Base-by-base conservation (phyloP, 164 flowering plant species). In the Sedum album region DNA sequence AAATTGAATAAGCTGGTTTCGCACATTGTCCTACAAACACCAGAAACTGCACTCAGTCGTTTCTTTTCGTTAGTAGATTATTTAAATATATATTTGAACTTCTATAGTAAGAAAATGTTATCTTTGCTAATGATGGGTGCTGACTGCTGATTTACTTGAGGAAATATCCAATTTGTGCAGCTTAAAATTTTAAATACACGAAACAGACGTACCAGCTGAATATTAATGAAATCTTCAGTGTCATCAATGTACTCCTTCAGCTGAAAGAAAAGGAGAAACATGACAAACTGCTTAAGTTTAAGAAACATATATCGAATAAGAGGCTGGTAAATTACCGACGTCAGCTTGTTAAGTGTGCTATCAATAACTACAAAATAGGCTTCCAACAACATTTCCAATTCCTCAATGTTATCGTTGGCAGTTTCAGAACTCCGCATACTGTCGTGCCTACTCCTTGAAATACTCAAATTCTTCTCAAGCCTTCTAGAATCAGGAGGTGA, bases 1-100 rank as follows among this genome's bases (percentile, higher is more conserved):
- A 70, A 94, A 91, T 68, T 89, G 98, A 71, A 94, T 91, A 71
- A 94, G 85, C 82, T 94, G 95, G 78, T 94, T 94, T 66, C 98
- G 82, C 7, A 89, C 95, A 73, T 88, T 94, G 74, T 94, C 98
- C 98, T 93, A 90, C 71, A 67, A 67, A 15, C 18, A 23, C 42
- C 36, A 65, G 1, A 25, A 55, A 25, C 1, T 25, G 2, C 60
- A 13, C n/a, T n/a, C n/a, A n/a, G n/a, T n/a, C n/a, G n/a, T n/a
- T n/a, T n/a, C n/a, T n/a, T n/a, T n/a, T n/a, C n/a, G n/a, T n/a
- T n/a, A n/a, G n/a, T n/a, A n/a, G n/a, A n/a, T n/a, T n/a, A n/a
- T n/a, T n/a, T n/a, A n/a, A n/a, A n/a, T n/a, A n/a, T n/a, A n/a
- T n/a, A n/a, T n/a, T n/a, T n/a, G n/a, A n/a, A n/a, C n/a, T n/a